Conservation (phyloP, 305 asterid species). For the Fraxinus angustifolia region DNA sequence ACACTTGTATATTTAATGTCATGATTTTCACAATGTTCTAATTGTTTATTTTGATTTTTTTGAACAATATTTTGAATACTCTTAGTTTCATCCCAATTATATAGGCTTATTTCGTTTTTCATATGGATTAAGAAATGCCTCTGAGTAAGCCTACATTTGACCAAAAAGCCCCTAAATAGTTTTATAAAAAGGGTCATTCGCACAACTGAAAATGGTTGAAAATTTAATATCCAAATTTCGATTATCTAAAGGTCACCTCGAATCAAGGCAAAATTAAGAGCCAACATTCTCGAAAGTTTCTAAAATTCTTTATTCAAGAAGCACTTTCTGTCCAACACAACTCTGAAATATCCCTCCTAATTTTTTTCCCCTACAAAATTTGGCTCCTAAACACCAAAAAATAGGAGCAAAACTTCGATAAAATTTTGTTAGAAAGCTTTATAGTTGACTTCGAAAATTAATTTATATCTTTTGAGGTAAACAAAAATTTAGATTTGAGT, state of each 20-base stretch:
- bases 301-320: neutral
- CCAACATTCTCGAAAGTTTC: neutral
- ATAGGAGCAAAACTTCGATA: too few species aligned
- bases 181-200: neutral
- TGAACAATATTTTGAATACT: too few species aligned
- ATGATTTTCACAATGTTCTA: too few species aligned
- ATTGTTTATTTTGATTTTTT: too few species aligned
- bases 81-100: too few species aligned
- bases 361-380: too few species aligned
- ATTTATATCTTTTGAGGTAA: neutral
- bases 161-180: neutral
- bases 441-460: neutral
- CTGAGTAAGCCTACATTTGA: neutral
- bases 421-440: neutral
- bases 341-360: neutral
- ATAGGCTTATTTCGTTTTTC: too few species aligned
- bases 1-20: neutral
- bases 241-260: neutral
- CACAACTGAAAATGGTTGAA: neutral
- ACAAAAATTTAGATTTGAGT: neutral
- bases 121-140: neutral
- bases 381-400: neutral
- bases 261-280: neutral
- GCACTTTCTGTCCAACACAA: neutral
- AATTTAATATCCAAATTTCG: too few species aligned